Conservation (phyloP, 495 filamentous ascomycete species). For the Collariella sp. region DNA sequence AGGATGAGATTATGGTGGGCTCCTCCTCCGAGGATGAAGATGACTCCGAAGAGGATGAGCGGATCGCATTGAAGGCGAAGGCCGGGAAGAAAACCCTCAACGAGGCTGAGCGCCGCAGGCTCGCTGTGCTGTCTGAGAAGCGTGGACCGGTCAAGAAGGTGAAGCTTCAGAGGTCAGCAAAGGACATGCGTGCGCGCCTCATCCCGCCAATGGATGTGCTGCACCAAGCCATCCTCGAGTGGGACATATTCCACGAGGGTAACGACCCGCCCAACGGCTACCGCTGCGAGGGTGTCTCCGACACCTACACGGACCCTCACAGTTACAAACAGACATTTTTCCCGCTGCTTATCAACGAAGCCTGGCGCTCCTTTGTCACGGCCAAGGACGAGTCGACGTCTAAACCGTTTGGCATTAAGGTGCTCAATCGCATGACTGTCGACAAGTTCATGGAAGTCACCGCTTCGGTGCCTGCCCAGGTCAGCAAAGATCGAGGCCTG, state of each 20-base stretch:
- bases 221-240: conserved; percentile 77
- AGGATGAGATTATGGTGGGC: conserved; percentile 83
- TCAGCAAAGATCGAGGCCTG: conserved; percentile 61
- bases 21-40: conserved; percentile 69
- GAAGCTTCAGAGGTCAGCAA: conserved; percentile 64
- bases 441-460: conserved; percentile 90
- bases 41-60: conserved; percentile 47
- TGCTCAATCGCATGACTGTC: conserved; percentile 77
- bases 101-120: conserved; percentile 45
- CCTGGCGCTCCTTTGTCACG: conserved; percentile 89
- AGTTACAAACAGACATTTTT: conserved; percentile 86
- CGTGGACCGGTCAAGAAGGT: conserved; percentile 72
- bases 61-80: conserved; percentile 40
- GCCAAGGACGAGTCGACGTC: conserved; percentile 75
- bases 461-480: conserved; percentile 59
- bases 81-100: conserved; percentile 31
- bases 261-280: conserved; percentile 71
- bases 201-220: conserved; percentile 80
- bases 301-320: conserved; percentile 60
- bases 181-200: conserved; percentile 88
- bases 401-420: conserved; percentile 72
- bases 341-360: conserved; percentile 83
- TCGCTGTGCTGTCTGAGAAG: conserved; percentile 37
- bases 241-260: conserved; percentile 85
- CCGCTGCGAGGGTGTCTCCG: conserved; percentile 64